Evolutionary conservation across 441 rosid genomes (phyloP).

Genomic region (Lepidium campestre): DNA sequence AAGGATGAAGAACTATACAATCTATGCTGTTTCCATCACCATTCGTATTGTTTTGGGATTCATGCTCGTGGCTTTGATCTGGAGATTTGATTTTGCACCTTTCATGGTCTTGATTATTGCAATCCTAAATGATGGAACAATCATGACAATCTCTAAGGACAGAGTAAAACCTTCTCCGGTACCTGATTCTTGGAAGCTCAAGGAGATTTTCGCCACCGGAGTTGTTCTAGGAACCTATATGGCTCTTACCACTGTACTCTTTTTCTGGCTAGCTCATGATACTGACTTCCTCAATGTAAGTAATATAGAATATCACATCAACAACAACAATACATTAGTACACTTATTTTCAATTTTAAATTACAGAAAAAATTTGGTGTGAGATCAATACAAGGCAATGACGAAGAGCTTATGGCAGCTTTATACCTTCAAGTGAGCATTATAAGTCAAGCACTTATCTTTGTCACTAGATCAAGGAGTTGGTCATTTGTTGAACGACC

Average conservation of each 20-base stretch:
- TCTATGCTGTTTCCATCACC: conserved; percentile 92
- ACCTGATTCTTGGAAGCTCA: conserved; percentile 91
- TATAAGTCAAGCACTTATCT: conserved; percentile 91
- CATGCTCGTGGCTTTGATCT: conserved; percentile 75
- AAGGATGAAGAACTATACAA: conserved; percentile 98
- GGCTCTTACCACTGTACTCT: conserved; percentile 62
- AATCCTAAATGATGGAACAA: conserved; percentile 91
- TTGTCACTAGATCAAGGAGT: conserved; percentile 83
- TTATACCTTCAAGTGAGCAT: conserved; percentile 95
- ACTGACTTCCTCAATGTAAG: conserved; percentile 69
- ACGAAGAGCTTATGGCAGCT: conserved; percentile 68
- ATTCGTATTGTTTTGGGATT: conserved; percentile 89
- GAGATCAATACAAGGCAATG: conserved; percentile 33
- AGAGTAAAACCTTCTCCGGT: conserved; percentile 87
- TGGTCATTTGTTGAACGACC: conserved; percentile 89
- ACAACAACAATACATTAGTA: neutral
- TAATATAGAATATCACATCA: neutral
- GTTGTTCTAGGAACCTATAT: conserved; percentile 74
- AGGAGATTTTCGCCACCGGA: conserved; percentile 82
- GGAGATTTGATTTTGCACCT: conserved; percentile 92
- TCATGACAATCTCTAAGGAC: conserved; percentile 92
- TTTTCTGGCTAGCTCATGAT: conserved; percentile 70
- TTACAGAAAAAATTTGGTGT: conserved; percentile 61
- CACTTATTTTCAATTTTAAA: neutral
- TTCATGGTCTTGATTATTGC: conserved; percentile 95